Percentiles rank a stretch among this genome's conserved stretches.
These are phyloP conservation scores for Pythium plurisporium DNA, from an alignment of 352 stramenopile species.

Conservation along the genomic window DNA sequence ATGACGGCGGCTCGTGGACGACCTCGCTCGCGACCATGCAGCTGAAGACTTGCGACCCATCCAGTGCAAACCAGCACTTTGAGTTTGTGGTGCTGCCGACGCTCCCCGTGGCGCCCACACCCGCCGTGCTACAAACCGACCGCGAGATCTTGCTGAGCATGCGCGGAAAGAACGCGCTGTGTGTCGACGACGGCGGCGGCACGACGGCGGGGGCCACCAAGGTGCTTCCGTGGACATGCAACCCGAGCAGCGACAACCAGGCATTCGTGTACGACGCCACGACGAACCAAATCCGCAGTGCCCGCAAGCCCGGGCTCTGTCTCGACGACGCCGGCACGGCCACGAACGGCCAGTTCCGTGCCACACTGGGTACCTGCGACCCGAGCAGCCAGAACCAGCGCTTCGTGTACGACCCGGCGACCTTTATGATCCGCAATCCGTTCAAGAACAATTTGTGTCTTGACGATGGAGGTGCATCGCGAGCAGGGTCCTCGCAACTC, in stretches of 20 bases:
- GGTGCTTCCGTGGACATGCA: background rate
- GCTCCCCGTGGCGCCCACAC: background rate
- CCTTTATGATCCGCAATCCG: slow-evolving; percentile 24
- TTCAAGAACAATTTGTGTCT: slow-evolving; percentile 28
- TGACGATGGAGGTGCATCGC: slow-evolving; percentile 25
- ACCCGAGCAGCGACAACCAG: slow-evolving; percentile 3
- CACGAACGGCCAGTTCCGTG: slow-evolving; percentile 4
- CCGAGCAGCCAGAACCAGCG: slow-evolving; percentile 28
- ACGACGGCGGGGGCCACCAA: background rate
- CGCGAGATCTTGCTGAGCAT: background rate
- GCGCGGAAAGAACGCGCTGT: slow-evolving; percentile 24
- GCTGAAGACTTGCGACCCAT: background rate
- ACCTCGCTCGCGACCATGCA: background rate
- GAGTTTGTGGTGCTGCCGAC: background rate
- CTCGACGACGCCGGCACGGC: background rate
- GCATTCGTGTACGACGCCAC: slow-evolving; percentile 6
- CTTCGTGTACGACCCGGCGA: slow-evolving; percentile 23
- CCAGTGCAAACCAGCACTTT: slow-evolving; percentile 9
- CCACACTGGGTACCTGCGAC: slow-evolving; percentile 9
- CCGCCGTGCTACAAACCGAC: background rate
- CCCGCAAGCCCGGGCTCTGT: slow-evolving; percentile 5
- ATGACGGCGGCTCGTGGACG: slow-evolving; percentile 20
- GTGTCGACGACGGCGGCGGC: slow-evolving; percentile 29
- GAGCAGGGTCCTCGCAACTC: background rate
- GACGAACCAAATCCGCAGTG: slow-evolving; percentile 9